phyloP scores from a whole-genome alignment of 2,329 filamentous ascomycete species.

The Curvularia lunata region DNA sequence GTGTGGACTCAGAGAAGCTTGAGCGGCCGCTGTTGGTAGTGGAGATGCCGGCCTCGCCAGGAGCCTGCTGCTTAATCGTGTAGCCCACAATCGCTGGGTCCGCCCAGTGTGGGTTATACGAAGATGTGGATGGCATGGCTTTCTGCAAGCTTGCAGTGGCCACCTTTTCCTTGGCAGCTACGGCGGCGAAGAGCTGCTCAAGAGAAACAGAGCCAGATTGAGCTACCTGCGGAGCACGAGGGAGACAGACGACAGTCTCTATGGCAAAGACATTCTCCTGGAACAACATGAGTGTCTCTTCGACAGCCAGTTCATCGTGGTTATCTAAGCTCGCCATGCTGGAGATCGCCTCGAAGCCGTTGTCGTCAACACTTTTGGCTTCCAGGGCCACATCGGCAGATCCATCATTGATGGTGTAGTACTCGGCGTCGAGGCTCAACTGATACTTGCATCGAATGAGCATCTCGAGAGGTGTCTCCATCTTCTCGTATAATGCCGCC shows the following conservation, averaged over 20 bases:
- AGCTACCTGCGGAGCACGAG: neutral
- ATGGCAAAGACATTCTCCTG: neutral
- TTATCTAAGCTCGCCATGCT: neutral
- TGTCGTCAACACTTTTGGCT: neutral
- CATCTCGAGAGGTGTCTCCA: slow-evolving; percentile 14
- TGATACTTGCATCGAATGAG: slow-evolving; percentile 1
- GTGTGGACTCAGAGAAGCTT: too few relatives aligned
- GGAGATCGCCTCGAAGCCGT: neutral
- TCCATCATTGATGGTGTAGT: neutral
- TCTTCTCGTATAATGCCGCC: slow-evolving; percentile 5
- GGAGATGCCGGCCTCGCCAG: neutral
- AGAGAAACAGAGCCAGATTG: neutral
- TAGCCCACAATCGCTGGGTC: slow-evolving; percentile 4
- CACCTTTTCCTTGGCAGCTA: neutral
- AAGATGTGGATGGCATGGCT: too few relatives aligned
- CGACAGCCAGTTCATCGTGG: neutral
- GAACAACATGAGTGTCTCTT: too few relatives aligned
- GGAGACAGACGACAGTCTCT: neutral
- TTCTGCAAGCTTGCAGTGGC: too few relatives aligned
- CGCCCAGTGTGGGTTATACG: neutral
- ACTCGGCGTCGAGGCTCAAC: slow-evolving; percentile 6
- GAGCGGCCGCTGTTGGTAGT: neutral
- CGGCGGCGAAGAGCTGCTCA: neutral
- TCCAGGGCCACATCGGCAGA: neutral
- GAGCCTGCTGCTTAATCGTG: neutral